phyloP scores from a whole-genome alignment of 2,329 filamentous ascomycete species.

The Penicillium oxalicum region DNA sequence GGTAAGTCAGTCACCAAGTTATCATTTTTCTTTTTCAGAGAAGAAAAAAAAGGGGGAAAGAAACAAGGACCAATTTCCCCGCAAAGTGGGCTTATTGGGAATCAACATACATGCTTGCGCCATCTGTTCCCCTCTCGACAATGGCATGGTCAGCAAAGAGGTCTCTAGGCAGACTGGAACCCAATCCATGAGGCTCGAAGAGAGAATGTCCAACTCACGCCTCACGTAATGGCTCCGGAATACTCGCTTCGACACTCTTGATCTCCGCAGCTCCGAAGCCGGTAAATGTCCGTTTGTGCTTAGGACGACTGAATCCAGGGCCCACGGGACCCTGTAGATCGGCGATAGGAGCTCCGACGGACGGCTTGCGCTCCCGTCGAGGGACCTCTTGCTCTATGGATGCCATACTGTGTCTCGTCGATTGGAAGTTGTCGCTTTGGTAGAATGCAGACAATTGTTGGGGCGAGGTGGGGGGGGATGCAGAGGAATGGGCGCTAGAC shows the following conservation, averaged over 20 bases:
- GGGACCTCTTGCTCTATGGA: conserved; percentile 5
- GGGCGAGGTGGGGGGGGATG: too few species aligned
- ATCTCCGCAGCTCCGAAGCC: conserved; percentile 88
- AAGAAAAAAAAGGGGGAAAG: too few species aligned
- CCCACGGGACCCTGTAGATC: conserved; percentile 81
- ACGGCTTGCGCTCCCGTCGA: conserved; percentile 69
- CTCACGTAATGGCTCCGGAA: conserved; percentile 80
- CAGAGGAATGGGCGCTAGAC: too few species aligned
- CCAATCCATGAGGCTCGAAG: not conserved
- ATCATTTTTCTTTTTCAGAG: not conserved
- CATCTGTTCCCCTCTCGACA: conserved; percentile 40
- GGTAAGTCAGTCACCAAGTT: not conserved
- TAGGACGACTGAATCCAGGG: conserved; percentile 82
- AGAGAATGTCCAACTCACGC: conserved; percentile 56
- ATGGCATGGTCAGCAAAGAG: conserved; percentile 4
- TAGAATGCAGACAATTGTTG: too few species aligned
- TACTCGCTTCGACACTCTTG: conserved; percentile 84
- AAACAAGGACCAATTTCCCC: too few species aligned
- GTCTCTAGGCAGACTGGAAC: conserved; percentile 9
- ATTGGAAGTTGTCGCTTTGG: not conserved
- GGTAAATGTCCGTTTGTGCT: conserved; percentile 95
- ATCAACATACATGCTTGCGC: conserved; percentile 51
- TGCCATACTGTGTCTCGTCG: conserved; percentile 16
- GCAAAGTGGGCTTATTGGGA: too few species aligned
- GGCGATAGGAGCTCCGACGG: conserved; percentile 72